Conservation (phyloP, 306 rosid genomes). For the Carpinus viminea region DNA sequence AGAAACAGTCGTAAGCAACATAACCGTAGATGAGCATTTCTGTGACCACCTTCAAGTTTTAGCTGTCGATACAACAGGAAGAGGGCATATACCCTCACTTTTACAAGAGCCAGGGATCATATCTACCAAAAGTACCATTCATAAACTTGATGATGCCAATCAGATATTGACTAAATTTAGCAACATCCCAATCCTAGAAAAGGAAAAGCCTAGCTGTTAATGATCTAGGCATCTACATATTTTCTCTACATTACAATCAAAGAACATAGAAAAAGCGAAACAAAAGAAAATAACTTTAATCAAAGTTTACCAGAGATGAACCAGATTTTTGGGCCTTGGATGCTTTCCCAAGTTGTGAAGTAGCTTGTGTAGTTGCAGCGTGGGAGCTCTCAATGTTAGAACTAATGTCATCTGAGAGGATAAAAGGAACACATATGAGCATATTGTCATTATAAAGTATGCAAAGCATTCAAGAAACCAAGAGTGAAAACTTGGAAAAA, state of each 20-base stretch:
- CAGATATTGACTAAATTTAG: not conserved
- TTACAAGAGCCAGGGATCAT: not conserved
- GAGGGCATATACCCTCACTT: not conserved
- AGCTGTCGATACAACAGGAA: not conserved
- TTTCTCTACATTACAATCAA: not conserved
- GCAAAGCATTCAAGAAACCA: not conserved
- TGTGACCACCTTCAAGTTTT: not conserved
- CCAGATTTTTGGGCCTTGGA: constrained; percentile 82
- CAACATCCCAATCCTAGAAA: not conserved
- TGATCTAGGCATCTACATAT: not conserved
- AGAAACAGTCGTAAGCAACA: not conserved
- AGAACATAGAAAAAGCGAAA: not conserved
- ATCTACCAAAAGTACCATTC: not conserved
- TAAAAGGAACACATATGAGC: not conserved
- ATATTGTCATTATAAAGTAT: not conserved
- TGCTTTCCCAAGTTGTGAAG: constrained; percentile 73
- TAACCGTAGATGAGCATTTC: not conserved
- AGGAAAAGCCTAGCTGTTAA: not conserved
- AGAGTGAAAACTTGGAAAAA: not conserved
- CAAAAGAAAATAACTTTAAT: not conserved
- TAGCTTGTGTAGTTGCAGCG: constrained; percentile 71
- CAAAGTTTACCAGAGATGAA: constrained; percentile 77
- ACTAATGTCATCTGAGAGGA: constrained; percentile 71
- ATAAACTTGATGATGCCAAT: not conserved
- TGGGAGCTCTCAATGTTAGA: constrained; percentile 79